Evolutionary conservation across 2,329 filamentous ascomycete species (phyloP).

Genomic region (Penicillium sp.): DNA sequence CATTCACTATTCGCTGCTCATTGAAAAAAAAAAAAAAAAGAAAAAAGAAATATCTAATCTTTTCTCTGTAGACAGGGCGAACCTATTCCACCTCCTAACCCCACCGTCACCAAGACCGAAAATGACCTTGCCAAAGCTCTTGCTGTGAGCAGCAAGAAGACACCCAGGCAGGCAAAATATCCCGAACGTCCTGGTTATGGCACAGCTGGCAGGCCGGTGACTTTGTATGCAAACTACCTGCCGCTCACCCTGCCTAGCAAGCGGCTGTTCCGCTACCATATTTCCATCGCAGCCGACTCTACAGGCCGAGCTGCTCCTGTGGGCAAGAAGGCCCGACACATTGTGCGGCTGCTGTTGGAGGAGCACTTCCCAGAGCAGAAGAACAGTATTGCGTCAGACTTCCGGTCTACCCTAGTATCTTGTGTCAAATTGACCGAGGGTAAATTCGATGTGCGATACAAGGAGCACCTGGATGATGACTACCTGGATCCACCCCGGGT

Average conservation of each 20-base stretch:
- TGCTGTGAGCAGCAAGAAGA: slow-evolving; percentile 12
- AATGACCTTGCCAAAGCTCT: slow-evolving; percentile 22
- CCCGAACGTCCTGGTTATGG: slow-evolving; percentile 35
- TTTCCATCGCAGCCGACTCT: slow-evolving; percentile 27
- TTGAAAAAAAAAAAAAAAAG: background rate
- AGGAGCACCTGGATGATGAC: slow-evolving; percentile 30
- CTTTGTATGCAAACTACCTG: slow-evolving; percentile 36
- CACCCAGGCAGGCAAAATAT: slow-evolving; percentile 16
- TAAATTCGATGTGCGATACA: slow-evolving; percentile 28
- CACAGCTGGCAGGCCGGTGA: slow-evolving; percentile 25
- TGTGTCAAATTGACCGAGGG: slow-evolving; percentile 18
- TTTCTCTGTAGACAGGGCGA: slow-evolving; percentile 16
- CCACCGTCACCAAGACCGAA: slow-evolving; percentile 24
- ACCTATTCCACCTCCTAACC: slow-evolving; percentile 16
- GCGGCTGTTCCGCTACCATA: slow-evolving; percentile 36
- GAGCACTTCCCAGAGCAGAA: slow-evolving; percentile 26
- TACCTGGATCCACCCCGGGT: slow-evolving; percentile 26
- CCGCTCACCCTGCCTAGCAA: slow-evolving; percentile 31
- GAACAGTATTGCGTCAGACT: slow-evolving; percentile 34
- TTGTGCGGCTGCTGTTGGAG: slow-evolving; percentile 42
- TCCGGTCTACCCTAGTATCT: slow-evolving; percentile 33
- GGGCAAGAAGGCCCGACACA: slow-evolving; percentile 40
- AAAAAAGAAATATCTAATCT: background rate
- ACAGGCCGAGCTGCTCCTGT: slow-evolving; percentile 18
- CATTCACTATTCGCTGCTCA: background rate